These are phyloP conservation scores for Friedmanniomyces endolithicus DNA, from an alignment of 495 filamentous ascomycete species.

Conservation along the genomic window DNA sequence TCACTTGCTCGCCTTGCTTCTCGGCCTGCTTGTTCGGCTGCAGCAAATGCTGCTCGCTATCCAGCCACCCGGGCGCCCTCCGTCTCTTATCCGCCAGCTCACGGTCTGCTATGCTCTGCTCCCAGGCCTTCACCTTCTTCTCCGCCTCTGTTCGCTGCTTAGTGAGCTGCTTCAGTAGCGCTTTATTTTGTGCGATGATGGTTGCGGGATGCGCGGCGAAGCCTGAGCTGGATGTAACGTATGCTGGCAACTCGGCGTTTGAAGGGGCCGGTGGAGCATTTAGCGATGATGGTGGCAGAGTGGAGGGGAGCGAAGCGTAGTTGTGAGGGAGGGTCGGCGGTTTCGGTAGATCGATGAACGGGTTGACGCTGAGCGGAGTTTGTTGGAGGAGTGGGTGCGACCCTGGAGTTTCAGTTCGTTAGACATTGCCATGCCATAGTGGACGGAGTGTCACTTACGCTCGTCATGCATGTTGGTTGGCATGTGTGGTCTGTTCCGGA, in stretches of 20 bases:
- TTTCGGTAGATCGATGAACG: conserved; percentile 82
- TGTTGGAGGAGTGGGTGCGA: conserved; percentile 84
- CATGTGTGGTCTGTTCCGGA: neutral
- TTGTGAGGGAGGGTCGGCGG: conserved; percentile 89
- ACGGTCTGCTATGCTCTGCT: conserved; percentile 54
- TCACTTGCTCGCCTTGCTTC: conserved; percentile 6
- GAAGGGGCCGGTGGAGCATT: conserved; percentile 34
- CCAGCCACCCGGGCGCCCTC: conserved; percentile 87
- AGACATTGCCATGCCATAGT: neutral
- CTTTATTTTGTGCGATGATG: conserved; percentile 66
- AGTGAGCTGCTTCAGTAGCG: conserved; percentile 61
- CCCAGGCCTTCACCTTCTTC: conserved; percentile 53
- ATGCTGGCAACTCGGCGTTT: conserved; percentile 41
- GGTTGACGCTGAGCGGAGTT: conserved; percentile 83
- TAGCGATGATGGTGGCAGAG: conserved; percentile 66
- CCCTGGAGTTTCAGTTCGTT: conserved; percentile 35
- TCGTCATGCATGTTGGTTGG: conserved; percentile 18
- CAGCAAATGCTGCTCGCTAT: conserved; percentile 72
- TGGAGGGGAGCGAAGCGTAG: conserved; percentile 77
- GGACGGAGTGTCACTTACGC: conserved; percentile 7
- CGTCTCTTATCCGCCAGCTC: conserved; percentile 87
- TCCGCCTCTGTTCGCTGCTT: conserved; percentile 51
- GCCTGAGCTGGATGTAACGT: conserved; percentile 57
- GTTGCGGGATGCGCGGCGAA: conserved; percentile 39
- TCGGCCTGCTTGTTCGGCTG: conserved; percentile 48